Percentiles rank a stretch among this genome's conserved stretches.
Conservation (phyloP, 768 basidiomycete genomes). For the Termitomyces sp. region DNA sequence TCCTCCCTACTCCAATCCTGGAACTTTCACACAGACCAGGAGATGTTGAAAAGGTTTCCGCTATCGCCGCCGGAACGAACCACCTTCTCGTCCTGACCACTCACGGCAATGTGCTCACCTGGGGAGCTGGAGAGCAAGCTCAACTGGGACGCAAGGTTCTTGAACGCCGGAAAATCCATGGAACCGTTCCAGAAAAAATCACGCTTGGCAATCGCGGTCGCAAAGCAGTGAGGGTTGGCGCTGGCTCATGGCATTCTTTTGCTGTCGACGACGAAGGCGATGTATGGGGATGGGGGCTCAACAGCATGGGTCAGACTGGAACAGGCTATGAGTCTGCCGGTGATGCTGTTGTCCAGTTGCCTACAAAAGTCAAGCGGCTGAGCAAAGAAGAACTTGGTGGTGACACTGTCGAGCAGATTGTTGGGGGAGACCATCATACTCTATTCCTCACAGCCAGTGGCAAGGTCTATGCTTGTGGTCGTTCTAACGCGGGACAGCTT, state of each 20-base stretch:
- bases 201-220: constrained; percentile 66
- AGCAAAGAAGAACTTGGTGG: constrained; percentile 58
- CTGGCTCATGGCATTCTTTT: constrained; percentile 86
- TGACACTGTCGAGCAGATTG: constrained; percentile 67
- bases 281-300: constrained; percentile 96
- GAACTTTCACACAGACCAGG: constrained; percentile 59
- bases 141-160: constrained; percentile 91
- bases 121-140: constrained; percentile 88
- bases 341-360: constrained; percentile 55
- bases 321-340: constrained; percentile 47
- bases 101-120: constrained; percentile 82
- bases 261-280: constrained; percentile 81
- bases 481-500: constrained; percentile 80
- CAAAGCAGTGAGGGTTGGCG: constrained; percentile 62
- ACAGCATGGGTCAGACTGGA: constrained; percentile 83
- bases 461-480: constrained; percentile 83
- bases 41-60: constrained; percentile 66
- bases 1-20: constrained; percentile 58
- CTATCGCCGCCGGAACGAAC: constrained; percentile 81
- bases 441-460: constrained; percentile 85
- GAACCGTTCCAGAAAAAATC: constrained; percentile 85
- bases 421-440: constrained; percentile 85
- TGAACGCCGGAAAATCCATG: constrained; percentile 84
- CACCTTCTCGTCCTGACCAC: constrained; percentile 89
- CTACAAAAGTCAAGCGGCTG: constrained; percentile 61